Evolutionary conservation across 1,284 basidiomycete species (phyloP), one percentile per base, ranked within the genome.

Genomic region (Wallemia hederae): DNA sequence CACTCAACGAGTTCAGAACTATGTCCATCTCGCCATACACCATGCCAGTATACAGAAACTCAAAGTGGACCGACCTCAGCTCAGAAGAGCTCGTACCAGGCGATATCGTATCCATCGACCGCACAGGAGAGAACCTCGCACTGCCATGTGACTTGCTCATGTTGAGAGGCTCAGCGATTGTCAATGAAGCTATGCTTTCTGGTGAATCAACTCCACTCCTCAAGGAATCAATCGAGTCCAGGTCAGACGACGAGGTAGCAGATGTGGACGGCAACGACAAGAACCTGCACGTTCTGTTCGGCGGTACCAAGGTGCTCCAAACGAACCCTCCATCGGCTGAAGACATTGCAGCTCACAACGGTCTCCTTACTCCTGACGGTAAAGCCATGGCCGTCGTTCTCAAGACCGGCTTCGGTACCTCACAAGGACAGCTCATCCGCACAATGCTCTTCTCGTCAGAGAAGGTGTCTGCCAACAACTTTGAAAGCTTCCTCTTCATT

Each of bases 371-470:
- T 1, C 88, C 90, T 1, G 87, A 92, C 67, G 80, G 78, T 22
- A 89, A 89, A 27, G 91, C 87, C 70, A 79, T 92, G 24, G 89
- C 88, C 7, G 75, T 90, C 34, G 88, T 96, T 5, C 76, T 94
- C 34, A 81, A 87, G 62, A 94, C 91, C n/a, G 90, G 91, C 2
- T 96, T 96, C 68, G 90, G 91, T 24, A 96, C 91, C 1, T 81
- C 88, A 1, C 91, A 96, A 70, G 90, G 91, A 60, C 87, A 92
- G 71, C 80, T 96, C 57, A 88, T 96, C 33, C 77, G 90, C 65
- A 96, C 90, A 0, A 96, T 96, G 90, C 89, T 96, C 63, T 96
- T 94, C 74, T 90, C 86, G 2, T 89, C 86, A 1, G 90, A 96
- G 68, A 83, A 87, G 19, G 82, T 96, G 24, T 87, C 86, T 14